Evolutionary conservation across 805 yeast species (phyloP).

Genomic region (Metschnikowia vanudenii): DNA sequence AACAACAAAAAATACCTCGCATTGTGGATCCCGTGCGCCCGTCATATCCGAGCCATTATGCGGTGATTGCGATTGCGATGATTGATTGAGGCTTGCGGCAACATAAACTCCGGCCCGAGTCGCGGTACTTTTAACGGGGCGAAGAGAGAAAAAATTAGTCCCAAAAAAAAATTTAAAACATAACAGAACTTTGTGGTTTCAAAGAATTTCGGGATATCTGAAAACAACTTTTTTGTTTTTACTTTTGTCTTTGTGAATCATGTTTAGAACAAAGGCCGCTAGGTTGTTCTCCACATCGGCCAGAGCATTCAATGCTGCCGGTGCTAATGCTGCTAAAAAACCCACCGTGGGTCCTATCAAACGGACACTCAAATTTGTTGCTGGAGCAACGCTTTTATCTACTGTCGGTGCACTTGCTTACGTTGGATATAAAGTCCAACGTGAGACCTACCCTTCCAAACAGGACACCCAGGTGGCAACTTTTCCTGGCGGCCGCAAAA

Average conservation of each 20-base stretch:
- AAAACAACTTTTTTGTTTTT: background rate
- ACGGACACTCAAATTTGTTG: slow-evolving; percentile 48
- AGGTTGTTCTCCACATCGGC: slow-evolving; percentile 26
- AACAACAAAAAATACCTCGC: no score
- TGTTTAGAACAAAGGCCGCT: slow-evolving; percentile 17
- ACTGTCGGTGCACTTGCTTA: slow-evolving; percentile 55
- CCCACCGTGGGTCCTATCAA: slow-evolving; percentile 28
- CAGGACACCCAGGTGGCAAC: slow-evolving; percentile 61
- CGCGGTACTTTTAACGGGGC: background rate
- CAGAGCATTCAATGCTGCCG: slow-evolving; percentile 22
- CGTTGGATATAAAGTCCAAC: slow-evolving; percentile 53
- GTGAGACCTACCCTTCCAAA: slow-evolving; percentile 58
- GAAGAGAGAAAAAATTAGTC: background rate
- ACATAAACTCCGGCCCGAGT: background rate
- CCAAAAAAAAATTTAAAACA: background rate
- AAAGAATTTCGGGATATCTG: no score
- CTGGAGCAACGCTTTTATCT: slow-evolving; percentile 46
- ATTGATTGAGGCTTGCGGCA: background rate
- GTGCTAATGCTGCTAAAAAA: slow-evolving; percentile 15
- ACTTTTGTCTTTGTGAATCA: background rate
- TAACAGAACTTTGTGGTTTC: no score
- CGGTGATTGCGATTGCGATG: background rate
- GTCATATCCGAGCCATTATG: background rate
- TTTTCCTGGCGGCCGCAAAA: slow-evolving; percentile 55
- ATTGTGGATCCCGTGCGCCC: no score